phyloP scores from a whole-genome alignment of 2,329 filamentous ascomycete genomes.

The Nemania sp. region DNA sequence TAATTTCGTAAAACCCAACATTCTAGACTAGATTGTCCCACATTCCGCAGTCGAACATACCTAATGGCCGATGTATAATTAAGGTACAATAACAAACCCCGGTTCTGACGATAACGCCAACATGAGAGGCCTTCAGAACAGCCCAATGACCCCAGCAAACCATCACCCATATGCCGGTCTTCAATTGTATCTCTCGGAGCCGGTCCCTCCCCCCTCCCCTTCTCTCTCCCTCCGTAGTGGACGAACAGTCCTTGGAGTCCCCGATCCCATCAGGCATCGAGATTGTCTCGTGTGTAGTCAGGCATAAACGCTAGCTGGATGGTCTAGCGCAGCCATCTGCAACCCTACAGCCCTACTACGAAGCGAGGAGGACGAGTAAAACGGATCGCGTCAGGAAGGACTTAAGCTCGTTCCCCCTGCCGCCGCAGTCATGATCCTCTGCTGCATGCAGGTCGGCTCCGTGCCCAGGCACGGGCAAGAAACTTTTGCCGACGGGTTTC shows the following conservation, averaged over 20 bases:
- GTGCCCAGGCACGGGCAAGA: slow-evolving; percentile 2
- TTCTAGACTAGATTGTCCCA: background rate
- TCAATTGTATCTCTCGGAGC: slow-evolving; percentile 3
- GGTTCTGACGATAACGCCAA: background rate
- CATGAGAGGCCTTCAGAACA: background rate
- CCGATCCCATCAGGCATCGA: slow-evolving; percentile 2
- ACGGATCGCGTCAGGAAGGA: slow-evolving; percentile 9
- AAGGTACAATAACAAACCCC: background rate
- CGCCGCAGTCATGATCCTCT: slow-evolving; percentile 12
- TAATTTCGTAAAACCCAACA: background rate
- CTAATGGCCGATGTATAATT: background rate
- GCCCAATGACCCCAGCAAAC: background rate
- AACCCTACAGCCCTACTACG: slow-evolving; percentile 21
- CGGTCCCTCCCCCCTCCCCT: background rate
- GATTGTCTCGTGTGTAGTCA: slow-evolving; percentile 11
- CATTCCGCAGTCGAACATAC: background rate
- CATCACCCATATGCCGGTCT: background rate
- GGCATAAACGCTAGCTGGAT: slow-evolving; percentile 2
- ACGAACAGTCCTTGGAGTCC: background rate
- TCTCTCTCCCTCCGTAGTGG: background rate
- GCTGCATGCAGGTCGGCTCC: slow-evolving; percentile 17
- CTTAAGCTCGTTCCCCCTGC: background rate
- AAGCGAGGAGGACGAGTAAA: slow-evolving; percentile 12
- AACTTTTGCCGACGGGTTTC: slow-evolving; percentile 9
- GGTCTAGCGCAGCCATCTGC: background rate